These are phyloP conservation scores for Metschnikowia colocasiae DNA, from an alignment of 805 yeast species.

Conservation along the genomic window DNA sequence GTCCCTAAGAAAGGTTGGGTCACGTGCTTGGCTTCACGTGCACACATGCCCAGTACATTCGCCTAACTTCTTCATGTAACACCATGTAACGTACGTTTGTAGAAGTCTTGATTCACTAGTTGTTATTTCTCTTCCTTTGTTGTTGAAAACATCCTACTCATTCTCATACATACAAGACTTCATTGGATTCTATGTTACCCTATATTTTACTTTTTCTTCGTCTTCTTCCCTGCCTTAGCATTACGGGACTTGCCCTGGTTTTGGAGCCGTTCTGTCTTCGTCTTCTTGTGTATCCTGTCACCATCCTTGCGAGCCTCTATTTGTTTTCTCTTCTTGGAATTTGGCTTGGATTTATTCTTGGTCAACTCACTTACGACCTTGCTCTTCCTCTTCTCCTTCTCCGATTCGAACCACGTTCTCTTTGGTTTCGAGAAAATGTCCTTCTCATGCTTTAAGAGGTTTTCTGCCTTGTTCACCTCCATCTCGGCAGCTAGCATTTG, in stretches of 20 bases:
- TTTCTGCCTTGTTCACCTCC: slow-evolving; percentile 83
- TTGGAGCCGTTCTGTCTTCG: slow-evolving; percentile 60
- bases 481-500: slow-evolving; percentile 85
- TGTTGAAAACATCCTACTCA: not conserved
- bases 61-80: no score
- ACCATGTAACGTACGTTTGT: no score
- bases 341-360: slow-evolving; percentile 52
- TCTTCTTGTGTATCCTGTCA: slow-evolving; percentile 70
- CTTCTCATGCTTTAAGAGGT: slow-evolving; percentile 69
- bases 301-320: slow-evolving; percentile 57
- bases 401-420: slow-evolving; percentile 92
- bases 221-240: slow-evolving; percentile 11
- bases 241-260: slow-evolving; percentile 19
- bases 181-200: no score
- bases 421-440: slow-evolving; percentile 89
- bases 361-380: slow-evolving; percentile 37
- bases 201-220: slow-evolving; percentile 6
- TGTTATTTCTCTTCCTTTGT: not conserved
- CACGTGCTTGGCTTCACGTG: no score
- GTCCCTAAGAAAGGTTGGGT: not conserved
- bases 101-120: no score
- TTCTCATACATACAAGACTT: not conserved
- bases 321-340: slow-evolving; percentile 69
- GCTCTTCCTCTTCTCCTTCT: slow-evolving; percentile 47
- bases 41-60: no score